These are phyloP conservation scores for Dactylonectria estremocensis DNA, from an alignment of 2,329 filamentous ascomycete genomes.

Conservation along the genomic window DNA sequence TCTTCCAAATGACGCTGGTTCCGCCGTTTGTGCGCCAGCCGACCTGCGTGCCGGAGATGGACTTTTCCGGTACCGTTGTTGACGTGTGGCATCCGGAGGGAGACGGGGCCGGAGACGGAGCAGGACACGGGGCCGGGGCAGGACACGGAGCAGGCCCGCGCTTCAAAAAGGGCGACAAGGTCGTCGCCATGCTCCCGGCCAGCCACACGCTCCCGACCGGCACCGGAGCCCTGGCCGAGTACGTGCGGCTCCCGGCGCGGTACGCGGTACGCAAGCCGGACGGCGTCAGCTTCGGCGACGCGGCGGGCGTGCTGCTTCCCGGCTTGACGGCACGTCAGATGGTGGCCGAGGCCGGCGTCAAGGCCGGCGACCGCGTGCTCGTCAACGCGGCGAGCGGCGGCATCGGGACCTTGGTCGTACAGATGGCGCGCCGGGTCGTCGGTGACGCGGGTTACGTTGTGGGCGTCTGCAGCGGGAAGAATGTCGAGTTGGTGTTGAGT, in stretches of 20 bases:
- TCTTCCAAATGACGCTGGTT: conserved; percentile 59
- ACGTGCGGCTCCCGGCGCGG: conserved; percentile 54
- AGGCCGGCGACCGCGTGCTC: conserved; percentile 59
- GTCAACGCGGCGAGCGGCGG: conserved; percentile 68
- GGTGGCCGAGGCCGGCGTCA: conserved; percentile 55
- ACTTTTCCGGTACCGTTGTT: conserved; percentile 59
- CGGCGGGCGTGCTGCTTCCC: conserved; percentile 56
- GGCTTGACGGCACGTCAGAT: conserved; percentile 58
- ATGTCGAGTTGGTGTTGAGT: conserved; percentile 60
- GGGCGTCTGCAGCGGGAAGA: conserved; percentile 64
- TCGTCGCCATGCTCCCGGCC: conserved; percentile 58
- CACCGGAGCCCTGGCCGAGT: conserved; percentile 58
- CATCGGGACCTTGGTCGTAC: conserved; percentile 63
- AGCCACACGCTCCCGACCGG: conserved; percentile 52
- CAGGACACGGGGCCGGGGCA: neutral
- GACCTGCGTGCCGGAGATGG: conserved; percentile 59
- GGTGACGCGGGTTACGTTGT: conserved; percentile 60
- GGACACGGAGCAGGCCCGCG: conserved; percentile 27
- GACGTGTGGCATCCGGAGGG: conserved; percentile 52
- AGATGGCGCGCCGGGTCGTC: conserved; percentile 59
- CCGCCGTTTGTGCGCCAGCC: conserved; percentile 56
- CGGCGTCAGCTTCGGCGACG: conserved; percentile 50
- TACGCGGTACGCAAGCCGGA: conserved; percentile 53
- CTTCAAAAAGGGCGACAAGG: conserved; percentile 51
- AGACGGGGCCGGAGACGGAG: conserved; percentile 6